Conservation (phyloP, 805 yeast species). For the Myxozyma sirexii region DNA sequence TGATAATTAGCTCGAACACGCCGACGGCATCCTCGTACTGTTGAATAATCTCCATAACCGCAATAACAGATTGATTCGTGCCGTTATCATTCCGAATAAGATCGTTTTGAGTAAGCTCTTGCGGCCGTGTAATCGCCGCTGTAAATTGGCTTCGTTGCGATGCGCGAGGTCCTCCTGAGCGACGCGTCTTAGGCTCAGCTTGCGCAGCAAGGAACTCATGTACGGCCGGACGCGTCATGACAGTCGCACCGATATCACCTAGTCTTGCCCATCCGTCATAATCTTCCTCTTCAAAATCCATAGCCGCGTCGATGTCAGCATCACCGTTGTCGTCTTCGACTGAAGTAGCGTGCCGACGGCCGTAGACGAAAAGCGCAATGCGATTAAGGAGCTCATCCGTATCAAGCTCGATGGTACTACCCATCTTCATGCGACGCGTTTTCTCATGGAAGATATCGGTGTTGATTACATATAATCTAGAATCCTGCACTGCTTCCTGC, state of each 20-base stretch:
- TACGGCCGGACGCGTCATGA: slow-evolving; percentile 13
- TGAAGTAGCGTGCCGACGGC: slow-evolving; percentile 4
- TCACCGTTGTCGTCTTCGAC: slow-evolving; percentile 9
- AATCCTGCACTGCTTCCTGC: slow-evolving; percentile 32
- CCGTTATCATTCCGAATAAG: slow-evolving; percentile 19
- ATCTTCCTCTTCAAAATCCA: slow-evolving; percentile 19
- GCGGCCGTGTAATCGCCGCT: slow-evolving; percentile 5
- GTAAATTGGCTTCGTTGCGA: slow-evolving; percentile 6
- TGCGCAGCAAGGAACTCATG: slow-evolving; percentile 23
- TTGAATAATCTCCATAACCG: slow-evolving; percentile 16
- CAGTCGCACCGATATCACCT: slow-evolving; percentile 21
- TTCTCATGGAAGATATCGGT: slow-evolving; percentile 23
- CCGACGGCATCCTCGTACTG: slow-evolving; percentile 47
- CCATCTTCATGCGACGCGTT: slow-evolving; percentile 26
- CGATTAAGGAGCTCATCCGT: slow-evolving; percentile 25
- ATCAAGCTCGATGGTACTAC: slow-evolving; percentile 25
- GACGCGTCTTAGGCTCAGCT: slow-evolving; percentile 14
- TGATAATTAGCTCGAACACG: slow-evolving; percentile 66
- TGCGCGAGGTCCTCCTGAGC: slow-evolving; percentile 5
- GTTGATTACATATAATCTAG: slow-evolving; percentile 22
- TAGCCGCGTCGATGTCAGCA: slow-evolving; percentile 10
- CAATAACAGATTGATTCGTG: slow-evolving; percentile 21
- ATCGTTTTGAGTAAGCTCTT: slow-evolving; percentile 11
- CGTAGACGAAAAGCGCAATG: slow-evolving; percentile 13
- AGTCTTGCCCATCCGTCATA: slow-evolving; percentile 19